Evolutionary conservation across 2,329 filamentous ascomycete species (phyloP).

Genomic region (Tolypocladium album): DNA sequence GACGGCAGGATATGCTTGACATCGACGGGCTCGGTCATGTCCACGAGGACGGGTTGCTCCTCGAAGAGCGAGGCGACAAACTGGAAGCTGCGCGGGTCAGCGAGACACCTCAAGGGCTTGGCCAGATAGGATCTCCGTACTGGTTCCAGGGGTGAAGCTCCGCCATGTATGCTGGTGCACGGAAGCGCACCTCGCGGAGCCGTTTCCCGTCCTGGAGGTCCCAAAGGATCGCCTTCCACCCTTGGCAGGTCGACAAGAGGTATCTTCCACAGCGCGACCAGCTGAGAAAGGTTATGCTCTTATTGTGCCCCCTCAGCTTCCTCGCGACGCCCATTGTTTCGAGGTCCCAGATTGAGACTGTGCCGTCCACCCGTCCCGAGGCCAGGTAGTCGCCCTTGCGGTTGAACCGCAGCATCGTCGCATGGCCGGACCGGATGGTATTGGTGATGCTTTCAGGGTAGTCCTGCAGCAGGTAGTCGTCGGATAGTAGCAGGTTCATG

Average conservation of each 20-base stretch:
- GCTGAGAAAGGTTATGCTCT: slow-evolving; percentile 87
- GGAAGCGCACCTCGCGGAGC: slow-evolving; percentile 78
- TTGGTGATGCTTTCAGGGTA: slow-evolving; percentile 86
- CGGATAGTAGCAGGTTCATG: slow-evolving; percentile 51
- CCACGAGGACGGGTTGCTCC: slow-evolving; percentile 81
- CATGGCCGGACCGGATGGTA: slow-evolving; percentile 65
- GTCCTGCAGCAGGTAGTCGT: slow-evolving; percentile 60
- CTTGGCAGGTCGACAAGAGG: slow-evolving; percentile 83
- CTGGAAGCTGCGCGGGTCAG: slow-evolving; percentile 47
- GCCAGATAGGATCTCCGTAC: slow-evolving; percentile 30
- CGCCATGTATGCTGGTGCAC: slow-evolving; percentile 89
- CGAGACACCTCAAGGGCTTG: not conserved
- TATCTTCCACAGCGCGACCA: slow-evolving; percentile 92
- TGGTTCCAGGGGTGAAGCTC: slow-evolving; percentile 88
- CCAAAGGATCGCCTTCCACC: slow-evolving; percentile 96
- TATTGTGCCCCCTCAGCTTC: slow-evolving; percentile 86
- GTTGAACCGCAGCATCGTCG: slow-evolving; percentile 72
- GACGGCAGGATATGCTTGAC: slow-evolving; percentile 72
- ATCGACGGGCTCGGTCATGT: slow-evolving; percentile 59
- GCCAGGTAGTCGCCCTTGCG: slow-evolving; percentile 90
- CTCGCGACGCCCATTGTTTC: slow-evolving; percentile 95
- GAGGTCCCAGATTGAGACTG: slow-evolving; percentile 90
- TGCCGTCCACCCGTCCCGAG: slow-evolving; percentile 87
- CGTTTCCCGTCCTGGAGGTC: slow-evolving; percentile 63
- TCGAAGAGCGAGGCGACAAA: slow-evolving; percentile 92